phyloP scores from a whole-genome alignment of 139 green algal species.

The Tetradesmus obliquus region DNA sequence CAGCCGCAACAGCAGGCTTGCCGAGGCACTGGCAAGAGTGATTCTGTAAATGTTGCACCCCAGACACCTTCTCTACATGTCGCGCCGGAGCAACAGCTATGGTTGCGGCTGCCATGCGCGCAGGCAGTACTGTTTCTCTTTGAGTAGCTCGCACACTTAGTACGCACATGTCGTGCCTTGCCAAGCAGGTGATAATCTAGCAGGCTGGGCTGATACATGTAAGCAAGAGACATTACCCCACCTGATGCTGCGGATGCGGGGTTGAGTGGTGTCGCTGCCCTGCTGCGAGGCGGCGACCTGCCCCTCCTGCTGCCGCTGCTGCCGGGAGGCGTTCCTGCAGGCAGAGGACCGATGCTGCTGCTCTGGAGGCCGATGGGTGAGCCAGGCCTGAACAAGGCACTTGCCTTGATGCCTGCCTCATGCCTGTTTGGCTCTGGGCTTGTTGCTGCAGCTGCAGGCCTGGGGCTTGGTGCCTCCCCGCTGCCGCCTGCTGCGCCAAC shows the following conservation, averaged over 20 bases:
- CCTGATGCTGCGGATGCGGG: not conserved
- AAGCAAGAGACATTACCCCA: not conserved
- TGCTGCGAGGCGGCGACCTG: not conserved
- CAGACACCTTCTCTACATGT: too few species aligned
- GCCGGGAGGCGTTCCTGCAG: not conserved
- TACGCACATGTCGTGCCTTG: too few species aligned
- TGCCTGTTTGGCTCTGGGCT: not conserved
- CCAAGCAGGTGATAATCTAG: too few species aligned
- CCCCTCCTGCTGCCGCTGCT: not conserved
- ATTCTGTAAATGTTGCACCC: too few species aligned
- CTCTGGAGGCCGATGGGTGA: not conserved
- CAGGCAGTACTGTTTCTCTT: too few species aligned
- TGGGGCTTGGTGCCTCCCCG: not conserved
- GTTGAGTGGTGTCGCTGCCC: not conserved
- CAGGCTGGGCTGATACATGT: too few species aligned
- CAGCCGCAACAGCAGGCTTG: not conserved
- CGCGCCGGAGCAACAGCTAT: too few species aligned
- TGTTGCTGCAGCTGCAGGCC: not conserved
- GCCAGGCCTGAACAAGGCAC: conserved; percentile 1
- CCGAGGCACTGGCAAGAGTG: not conserved
- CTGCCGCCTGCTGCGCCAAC: not conserved
- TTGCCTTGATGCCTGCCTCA: conserved; percentile 11
- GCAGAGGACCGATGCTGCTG: not conserved
- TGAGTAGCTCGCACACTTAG: too few species aligned
- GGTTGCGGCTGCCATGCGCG: too few species aligned